Conservation (phyloP, 768 basidiomycete species). For the Tulasnella sp. region DNA sequence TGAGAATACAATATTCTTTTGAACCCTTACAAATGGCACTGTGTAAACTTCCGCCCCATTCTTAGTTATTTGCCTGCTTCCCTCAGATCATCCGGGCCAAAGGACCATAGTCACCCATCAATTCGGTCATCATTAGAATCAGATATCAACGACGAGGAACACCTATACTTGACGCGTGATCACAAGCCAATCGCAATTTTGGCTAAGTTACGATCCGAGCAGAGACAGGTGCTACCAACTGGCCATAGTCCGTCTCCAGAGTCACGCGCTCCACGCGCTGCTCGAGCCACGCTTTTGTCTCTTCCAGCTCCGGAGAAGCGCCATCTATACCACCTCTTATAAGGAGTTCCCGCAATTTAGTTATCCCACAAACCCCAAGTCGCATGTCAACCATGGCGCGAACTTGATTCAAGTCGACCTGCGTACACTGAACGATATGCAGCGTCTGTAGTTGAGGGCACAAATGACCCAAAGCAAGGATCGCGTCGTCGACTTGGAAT, state of each 20-base stretch:
- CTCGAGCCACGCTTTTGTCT: background rate
- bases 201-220: too few species aligned
- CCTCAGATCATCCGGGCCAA: too few species aligned
- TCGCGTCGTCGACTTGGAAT: background rate
- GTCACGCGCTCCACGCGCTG: background rate
- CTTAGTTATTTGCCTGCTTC: too few species aligned
- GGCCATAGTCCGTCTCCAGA: background rate
- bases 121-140: too few species aligned
- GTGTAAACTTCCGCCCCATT: too few species aligned
- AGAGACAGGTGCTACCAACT: background rate
- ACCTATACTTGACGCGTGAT: too few species aligned
- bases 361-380: background rate
- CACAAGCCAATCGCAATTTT: too few species aligned
- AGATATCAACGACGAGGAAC: too few species aligned
- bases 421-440: background rate
- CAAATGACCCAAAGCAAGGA: background rate
- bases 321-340: background rate
- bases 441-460: background rate
- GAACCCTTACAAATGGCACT: too few species aligned
- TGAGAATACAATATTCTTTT: too few species aligned
- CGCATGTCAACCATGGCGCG: background rate
- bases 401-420: background rate
- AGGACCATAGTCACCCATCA: too few species aligned
- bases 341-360: background rate
- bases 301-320: background rate